Percentiles rank a stretch among this genome's conserved stretches.
Evolutionary conservation across 495 filamentous ascomycete species (phyloP).

Genomic region (Aspergillus ostianus): DNA sequence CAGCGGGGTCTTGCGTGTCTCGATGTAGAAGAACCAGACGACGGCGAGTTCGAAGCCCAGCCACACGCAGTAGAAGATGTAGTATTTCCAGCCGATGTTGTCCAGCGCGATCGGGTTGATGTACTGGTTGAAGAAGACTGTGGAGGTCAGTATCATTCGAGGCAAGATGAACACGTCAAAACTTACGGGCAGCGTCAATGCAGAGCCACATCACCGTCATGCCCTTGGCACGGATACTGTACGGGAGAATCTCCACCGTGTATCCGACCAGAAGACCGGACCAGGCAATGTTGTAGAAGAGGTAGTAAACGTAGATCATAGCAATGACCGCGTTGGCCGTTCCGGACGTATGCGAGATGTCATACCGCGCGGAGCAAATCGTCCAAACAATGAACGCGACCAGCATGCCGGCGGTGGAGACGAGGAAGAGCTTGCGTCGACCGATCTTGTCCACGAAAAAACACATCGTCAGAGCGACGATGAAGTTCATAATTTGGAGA

Average conservation of each 20-base stretch:
- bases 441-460: slow-evolving; percentile 61
- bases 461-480: slow-evolving; percentile 53
- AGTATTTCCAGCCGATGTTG: slow-evolving; percentile 58
- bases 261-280: slow-evolving; percentile 64
- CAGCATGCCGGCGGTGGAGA: slow-evolving; percentile 59
- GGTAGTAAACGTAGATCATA: slow-evolving; percentile 58
- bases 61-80: slow-evolving; percentile 64
- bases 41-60: slow-evolving; percentile 56
- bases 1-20: slow-evolving; percentile 62
- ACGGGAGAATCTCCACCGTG: slow-evolving; percentile 65
- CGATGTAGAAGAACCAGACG: slow-evolving; percentile 65
- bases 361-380: slow-evolving; percentile 54
- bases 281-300: slow-evolving; percentile 60
- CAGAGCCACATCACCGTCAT: slow-evolving; percentile 65
- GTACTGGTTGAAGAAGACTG: slow-evolving; percentile 54
- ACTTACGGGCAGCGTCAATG: slow-evolving; percentile 43
- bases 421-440: slow-evolving; percentile 57
- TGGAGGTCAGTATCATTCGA: slow-evolving; percentile 26
- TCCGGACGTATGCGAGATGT: slow-evolving; percentile 38
- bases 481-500: slow-evolving; percentile 38
- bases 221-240: slow-evolving; percentile 67
- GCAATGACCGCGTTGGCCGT: slow-evolving; percentile 54
- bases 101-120: slow-evolving; percentile 62
- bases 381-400: slow-evolving; percentile 58
- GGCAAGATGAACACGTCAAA: not conserved